Evolutionary conservation across 306 rosid genomes (phyloP), one percentile per base, ranked within the genome.

Genomic region (Trichosanthes truncata): DNA sequence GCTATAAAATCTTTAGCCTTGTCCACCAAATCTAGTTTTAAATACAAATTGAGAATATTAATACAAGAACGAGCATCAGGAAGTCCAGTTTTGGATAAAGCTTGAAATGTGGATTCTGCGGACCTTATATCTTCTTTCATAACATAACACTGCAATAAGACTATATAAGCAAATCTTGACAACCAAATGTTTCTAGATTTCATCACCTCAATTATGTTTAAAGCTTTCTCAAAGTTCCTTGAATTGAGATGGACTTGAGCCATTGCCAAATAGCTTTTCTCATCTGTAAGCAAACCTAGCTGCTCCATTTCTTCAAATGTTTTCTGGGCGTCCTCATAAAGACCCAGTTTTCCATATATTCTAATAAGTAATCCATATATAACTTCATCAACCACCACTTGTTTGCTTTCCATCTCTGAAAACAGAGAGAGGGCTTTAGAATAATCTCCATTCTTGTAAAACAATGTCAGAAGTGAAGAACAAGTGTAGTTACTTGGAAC

Each of bases 361-460:
- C 98, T 89, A 79, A 95, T 90, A 48, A 95, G 97, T 87, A 92
- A 87, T 81, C 98, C 98, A 76, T 87, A 89, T 80, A 94, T 95
- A 76, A 95, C 98, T 89, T 95, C 98, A 84, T 95, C 97, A n/a
- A 83, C 90, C 3, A 82, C 77, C 83, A 85, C 86, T 82, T 80
- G 84, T 25, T 83, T 83, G n/a, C 84, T 85, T 73, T 80, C 90
- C 97, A 95, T 95, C 81, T 95, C 95, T 10, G 92, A 78, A 80
- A 95, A 92, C 66, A 95, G 97, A 78, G 95, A 85, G 80, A 95
- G 97, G 77, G 94, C 98, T 84, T 87, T 88, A 65, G 97, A 84
- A 86, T 88, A 95, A 84, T 95, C 97, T 81, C 87, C 91, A 26
- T 77, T 87, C 86, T 87, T 92, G 88, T 92, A 95, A 84, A 89